Conservation (phyloP, 192 early-diverging fungal species). For the Cetraspora pellucida region DNA sequence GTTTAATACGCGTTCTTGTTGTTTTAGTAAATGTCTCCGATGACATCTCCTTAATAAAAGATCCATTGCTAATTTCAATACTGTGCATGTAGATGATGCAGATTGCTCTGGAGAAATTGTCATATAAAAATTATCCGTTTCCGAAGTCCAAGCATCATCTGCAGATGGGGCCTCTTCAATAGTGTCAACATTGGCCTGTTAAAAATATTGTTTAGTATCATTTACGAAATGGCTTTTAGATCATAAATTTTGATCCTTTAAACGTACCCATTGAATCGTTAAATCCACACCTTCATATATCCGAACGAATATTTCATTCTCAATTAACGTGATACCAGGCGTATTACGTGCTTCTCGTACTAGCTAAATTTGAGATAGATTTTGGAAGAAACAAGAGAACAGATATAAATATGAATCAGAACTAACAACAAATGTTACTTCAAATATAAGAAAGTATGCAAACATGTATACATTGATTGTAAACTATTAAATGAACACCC, state of each 20-base stretch:
- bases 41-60: constrained; percentile 21
- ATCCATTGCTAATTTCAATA: constrained; percentile 32
- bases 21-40: constrained; percentile 4
- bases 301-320: constrained; percentile 28
- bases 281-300: constrained; percentile 31
- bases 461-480: too few species aligned
- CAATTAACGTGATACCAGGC: constrained; percentile 18
- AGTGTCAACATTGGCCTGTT: constrained; percentile 15
- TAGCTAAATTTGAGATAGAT: neutral
- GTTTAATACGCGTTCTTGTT: constrained; percentile 23
- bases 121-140: neutral
- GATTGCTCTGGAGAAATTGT: constrained; percentile 27
- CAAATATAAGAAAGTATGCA: too few species aligned
- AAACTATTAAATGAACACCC: neutral
- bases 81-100: constrained; percentile 27
- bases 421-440: too few species aligned
- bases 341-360: neutral
- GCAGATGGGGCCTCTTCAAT: neutral
- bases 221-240: neutral
- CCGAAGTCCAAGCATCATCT: neutral
- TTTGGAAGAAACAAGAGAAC: neutral
- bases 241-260: neutral
- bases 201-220: neutral
- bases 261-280: constrained; percentile 30
- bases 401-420: too few species aligned